These are phyloP conservation scores for Handroanthus guayacan DNA, from an alignment of 257 asterid species.

Conservation along the genomic window DNA sequence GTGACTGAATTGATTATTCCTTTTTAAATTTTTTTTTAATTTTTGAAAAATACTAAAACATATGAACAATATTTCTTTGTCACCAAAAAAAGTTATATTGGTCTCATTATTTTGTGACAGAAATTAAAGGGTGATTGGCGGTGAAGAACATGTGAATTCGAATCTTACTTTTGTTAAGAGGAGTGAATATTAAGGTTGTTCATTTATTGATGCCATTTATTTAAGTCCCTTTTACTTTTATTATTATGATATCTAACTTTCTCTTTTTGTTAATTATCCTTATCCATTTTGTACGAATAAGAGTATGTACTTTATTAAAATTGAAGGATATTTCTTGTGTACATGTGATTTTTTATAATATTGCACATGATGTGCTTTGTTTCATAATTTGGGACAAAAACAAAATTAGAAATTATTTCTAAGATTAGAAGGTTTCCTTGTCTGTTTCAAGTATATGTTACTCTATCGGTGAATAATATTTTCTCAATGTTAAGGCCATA, in stretches of 20 bases:
- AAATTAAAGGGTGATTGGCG: conserved; percentile 23
- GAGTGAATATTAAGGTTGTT: conserved; percentile 39
- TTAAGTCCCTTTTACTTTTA: neutral
- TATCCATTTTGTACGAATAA: neutral
- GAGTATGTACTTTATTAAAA: conserved; percentile 8
- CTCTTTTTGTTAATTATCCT: conserved; percentile 33
- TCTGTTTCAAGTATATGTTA: neutral
- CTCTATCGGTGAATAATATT: no score
- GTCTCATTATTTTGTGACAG: conserved; percentile 31
- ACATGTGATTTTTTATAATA: neutral
- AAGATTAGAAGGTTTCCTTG: no score
- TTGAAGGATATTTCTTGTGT: neutral
- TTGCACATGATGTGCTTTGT: neutral
- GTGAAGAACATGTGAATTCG: conserved; percentile 44
- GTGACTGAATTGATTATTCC: conserved; percentile 39
- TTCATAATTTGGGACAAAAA: neutral
- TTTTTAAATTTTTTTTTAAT: neutral
- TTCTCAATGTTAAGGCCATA: no score
- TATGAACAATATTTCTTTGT: conserved; percentile 37
- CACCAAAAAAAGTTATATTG: conserved; percentile 22
- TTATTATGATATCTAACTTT: conserved; percentile 18
- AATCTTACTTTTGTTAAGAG: conserved; percentile 41
- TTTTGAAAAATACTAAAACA: conserved; percentile 21
- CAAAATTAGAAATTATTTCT: neutral
- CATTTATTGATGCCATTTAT: conserved; percentile 33